Base-by-base conservation (phyloP, 1,139 yeast genomes). In the Yamadazyma buinensis region DNA sequence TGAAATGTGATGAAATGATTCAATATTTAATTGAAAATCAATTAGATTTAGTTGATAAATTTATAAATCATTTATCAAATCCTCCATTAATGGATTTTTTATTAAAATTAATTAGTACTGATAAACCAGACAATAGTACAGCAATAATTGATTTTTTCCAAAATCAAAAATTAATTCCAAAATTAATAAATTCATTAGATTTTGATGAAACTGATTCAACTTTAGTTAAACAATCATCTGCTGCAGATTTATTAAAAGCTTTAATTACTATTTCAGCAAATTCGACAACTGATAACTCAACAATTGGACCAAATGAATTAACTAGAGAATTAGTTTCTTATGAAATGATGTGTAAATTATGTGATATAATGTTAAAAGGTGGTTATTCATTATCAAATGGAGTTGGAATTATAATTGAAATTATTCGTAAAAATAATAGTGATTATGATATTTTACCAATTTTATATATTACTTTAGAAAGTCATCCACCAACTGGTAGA, bases 251-350 rank as follows among this genome's bases (percentile, higher is more conserved):
- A 41, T 50, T 70, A 33, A 70, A 70, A 43, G 76, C 76, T 1
- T 54, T 70, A 24, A 67, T 70, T 36, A 69, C 76, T 29, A 70
- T 70, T n/a, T 64, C 71, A 3, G 76, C 76, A 25, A 92, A 92
- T 54, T 84, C 94, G 22, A 85, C 90, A 46, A 73, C 81, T 6
- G 84, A 77, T 49, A 85, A 83, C 49, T 84, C 95, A 13, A 85
- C 95, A 4, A 88, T 92, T 47, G 98, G 99, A 1, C 97, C 98
- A 7, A 92, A 92, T 57, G 97, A 92, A 57, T 70, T 92, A 34
- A 87, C 96, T 5, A 72, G 99, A 44, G 92, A 92, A 55, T 71
- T 92, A 36, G 97, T 90, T 9, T 62, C 69, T 2, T 77, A 85
- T 34, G 82, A 80, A 32, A 77, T 78, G 38, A 80, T 87, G 66